Evolutionary conservation across 2,329 filamentous ascomycete species (phyloP), one percentile per base, ranked within the genome.

Genomic region (Pseudocercospora pini-densiflorae): DNA sequence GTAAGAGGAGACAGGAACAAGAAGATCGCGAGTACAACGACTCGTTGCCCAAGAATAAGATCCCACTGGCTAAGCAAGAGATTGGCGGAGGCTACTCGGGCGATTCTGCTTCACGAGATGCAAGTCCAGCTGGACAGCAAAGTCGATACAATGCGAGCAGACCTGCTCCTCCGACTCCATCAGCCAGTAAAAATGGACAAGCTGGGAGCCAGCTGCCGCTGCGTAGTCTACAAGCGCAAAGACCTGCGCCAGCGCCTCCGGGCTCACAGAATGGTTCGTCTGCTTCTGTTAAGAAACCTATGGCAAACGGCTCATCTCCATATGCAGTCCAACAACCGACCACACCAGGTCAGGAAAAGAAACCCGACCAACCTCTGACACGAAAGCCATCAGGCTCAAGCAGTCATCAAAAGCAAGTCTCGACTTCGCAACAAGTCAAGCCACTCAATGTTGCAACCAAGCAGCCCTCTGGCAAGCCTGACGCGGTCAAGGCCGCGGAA

Each of bases 401-500:
- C 16, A 67, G 49, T 31, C 71, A 75, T 45, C 68, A 74, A 43
- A 75, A 74, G 66, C 68, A 72, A 24, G 63, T 66, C 16, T 68
- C 71, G 9, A 54, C 71, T 2, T 51, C 68, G 7, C 66, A 68
- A 8, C 71, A 74, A 54, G 75, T 77, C 64, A 83, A 89, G 76
- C 86, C 90, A 70, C 79, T 86, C 76, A 85, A 83, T 72, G 84
- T 83, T 60, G 79, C 81, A 16, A 79, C 79, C 14, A 82, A 83
- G 72, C 77, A 83, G 70, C 80, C 82, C 5, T 78, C 83, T 70
- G 79, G 81, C 21, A 79, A 83, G 45, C 83, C 86, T 59, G 80
- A 81, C 65, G 92, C 95, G 75, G 88, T 97, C 72, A 96, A 95
- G 82, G 92, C 94, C 74, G 94, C 94, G 3, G 94, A 98, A 79